A percentile compares a stretch with the other conserved stretches of the same genome.
Conservation (phyloP, 176 grass and related monocot species). For the Eleusine indica region DNA sequence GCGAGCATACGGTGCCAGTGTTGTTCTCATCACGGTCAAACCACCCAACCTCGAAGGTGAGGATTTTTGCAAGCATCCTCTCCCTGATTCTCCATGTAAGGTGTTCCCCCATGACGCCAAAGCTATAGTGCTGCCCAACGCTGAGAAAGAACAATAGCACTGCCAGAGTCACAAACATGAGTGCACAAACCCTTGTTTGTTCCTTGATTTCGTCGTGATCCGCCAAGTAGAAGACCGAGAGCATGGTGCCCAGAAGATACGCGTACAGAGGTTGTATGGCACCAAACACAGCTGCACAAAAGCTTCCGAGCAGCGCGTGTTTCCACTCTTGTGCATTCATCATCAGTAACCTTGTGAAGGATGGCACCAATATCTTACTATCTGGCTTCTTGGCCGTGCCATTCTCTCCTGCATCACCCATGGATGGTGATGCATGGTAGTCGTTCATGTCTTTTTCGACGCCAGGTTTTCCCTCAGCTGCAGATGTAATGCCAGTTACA, state of each 20-base stretch:
- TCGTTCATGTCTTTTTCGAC: too few relatives aligned
- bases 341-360: constrained; percentile 76
- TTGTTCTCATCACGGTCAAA: constrained; percentile 93
- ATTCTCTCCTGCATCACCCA: constrained; percentile 44
- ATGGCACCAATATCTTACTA: constrained; percentile 52
- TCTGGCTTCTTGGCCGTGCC: constrained; percentile 13
- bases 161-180: constrained; percentile 69
- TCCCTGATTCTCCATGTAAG: constrained; percentile 85
- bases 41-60: constrained; percentile 92
- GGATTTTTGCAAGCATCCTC: constrained; percentile 81
- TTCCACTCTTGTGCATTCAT: constrained; percentile 92
- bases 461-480: too few relatives aligned
- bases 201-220: constrained; percentile 73
- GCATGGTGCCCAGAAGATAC: constrained; percentile 81
- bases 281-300: constrained; percentile 81
- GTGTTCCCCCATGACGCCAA: constrained; percentile 90
- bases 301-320: constrained; percentile 62
- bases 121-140: constrained; percentile 91
- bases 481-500: too few relatives aligned
- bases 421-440: constrained; percentile 6
- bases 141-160: constrained; percentile 76
- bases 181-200: constrained; percentile 69
- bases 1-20: constrained; percentile 81
- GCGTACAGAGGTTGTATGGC: constrained; percentile 79
- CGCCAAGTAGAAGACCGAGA: constrained; percentile 77